Evolutionary conservation across 176 grass and related monocot genomes (phyloP), one percentile per base, ranked within the genome.

Genomic region (Oryza rufipogon): DNA sequence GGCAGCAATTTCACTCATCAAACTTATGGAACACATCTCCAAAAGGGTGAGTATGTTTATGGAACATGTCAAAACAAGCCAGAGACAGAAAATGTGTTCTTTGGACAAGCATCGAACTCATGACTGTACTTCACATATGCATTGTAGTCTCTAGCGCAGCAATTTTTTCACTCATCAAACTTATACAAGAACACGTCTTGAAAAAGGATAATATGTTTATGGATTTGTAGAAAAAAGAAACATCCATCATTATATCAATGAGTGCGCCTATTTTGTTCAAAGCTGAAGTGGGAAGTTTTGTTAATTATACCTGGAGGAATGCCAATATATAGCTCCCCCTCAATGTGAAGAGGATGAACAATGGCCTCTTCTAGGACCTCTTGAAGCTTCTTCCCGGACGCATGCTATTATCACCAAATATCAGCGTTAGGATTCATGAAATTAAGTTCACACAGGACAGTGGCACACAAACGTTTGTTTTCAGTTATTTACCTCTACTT

Each of bases 311-410:
- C 96, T 61, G 96, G 87, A 83, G 96, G 96, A 92, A 98, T 98
- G 52, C 96, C 96, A 34, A 98, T 79, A 69, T 98, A 98, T 77
- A 98, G 41, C 84, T 98, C 96, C 54, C 96, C 96, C 1, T 95
- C 89, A 83, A 98, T 90, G 45, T 94, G 86, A 85, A 98, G 96
- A 92, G 96, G 96, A 84, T n/a, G 88, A 81, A 98, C 72, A 85
- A 98, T 95, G 77, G 96, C 91, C 81, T 98, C 93, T 87, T 98
- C 93, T 61, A 98, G 73, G 12, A 94, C 86, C 74, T 98, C 87
- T 87, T 95, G 96, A 85, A 98, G 90, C 79, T 95, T 98, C 85
- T 95, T 95, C 38, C 96, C 96, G 9, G 77, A 92, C 64, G 93
- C 93, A 94, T 89, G 87, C 96, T 98, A 79, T 89, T 90, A 88